Conservation (phyloP, 2,329 filamentous ascomycete genomes). For the Alternaria rosae region DNA sequence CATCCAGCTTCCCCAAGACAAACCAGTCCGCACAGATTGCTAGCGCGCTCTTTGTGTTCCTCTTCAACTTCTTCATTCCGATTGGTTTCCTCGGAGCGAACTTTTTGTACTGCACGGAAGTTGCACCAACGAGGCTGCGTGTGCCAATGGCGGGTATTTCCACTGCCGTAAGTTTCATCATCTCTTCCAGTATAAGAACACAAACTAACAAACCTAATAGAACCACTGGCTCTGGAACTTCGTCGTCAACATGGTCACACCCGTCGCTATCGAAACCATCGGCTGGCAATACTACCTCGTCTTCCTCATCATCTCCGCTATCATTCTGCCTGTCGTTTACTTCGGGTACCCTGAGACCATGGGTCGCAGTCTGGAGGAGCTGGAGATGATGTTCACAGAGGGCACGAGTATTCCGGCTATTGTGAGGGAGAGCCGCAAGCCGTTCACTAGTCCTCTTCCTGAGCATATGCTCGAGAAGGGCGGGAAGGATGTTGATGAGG, state of each 20-base stretch:
- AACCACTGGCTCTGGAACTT: constrained; percentile 58
- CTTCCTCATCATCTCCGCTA: constrained; percentile 56
- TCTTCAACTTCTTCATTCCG: constrained; percentile 68
- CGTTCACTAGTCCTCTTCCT: constrained; percentile 18
- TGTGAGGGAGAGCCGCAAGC: constrained; percentile 31
- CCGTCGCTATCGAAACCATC: constrained; percentile 59
- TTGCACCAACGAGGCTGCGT: constrained; percentile 61
- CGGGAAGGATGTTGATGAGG: constrained; percentile 17
- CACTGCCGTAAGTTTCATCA: constrained; percentile 49
- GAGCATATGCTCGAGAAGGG: constrained; percentile 22
- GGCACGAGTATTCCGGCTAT: constrained; percentile 41
- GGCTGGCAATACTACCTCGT: constrained; percentile 62
- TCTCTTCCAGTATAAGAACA: constrained; percentile 24
- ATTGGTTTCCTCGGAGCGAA: constrained; percentile 67
- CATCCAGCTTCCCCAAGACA: constrained; percentile 57
- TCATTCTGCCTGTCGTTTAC: constrained; percentile 56
- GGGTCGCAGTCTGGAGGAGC: constrained; percentile 58
- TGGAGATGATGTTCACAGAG: constrained; percentile 52
- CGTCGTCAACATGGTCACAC: constrained; percentile 38
- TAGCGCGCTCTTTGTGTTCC: constrained; percentile 64
- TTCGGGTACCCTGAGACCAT: constrained; percentile 60
- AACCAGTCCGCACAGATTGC: constrained; percentile 60
- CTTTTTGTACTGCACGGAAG: constrained; percentile 67
- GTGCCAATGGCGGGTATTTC: constrained; percentile 65
- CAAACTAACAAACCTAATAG: neutral